phyloP scores from a whole-genome alignment of 179 eudicot genomes.

The Heliamphora pulchella region DNA sequence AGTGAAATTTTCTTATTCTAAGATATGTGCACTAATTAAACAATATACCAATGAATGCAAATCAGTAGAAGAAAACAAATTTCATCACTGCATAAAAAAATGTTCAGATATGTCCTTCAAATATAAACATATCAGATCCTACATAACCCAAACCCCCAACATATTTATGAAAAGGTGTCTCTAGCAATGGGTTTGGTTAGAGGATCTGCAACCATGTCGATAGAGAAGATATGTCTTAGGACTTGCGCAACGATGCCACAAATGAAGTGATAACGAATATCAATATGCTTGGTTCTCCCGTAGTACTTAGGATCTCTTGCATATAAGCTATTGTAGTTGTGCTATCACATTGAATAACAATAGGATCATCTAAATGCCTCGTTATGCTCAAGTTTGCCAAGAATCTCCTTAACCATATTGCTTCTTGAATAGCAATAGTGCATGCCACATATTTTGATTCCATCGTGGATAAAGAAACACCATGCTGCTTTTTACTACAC shows the following conservation, averaged over 20 bases:
- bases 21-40: too few relatives aligned
- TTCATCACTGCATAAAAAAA: too few relatives aligned
- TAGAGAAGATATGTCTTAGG: too few relatives aligned
- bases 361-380: neutral
- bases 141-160: neutral
- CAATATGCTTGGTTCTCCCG: neutral
- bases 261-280: too few relatives aligned
- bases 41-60: too few relatives aligned
- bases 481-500: neutral
- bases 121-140: neutral
- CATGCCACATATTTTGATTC: neutral
- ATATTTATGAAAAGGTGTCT: too few relatives aligned
- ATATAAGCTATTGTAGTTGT: neutral
- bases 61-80: too few relatives aligned
- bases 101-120: too few relatives aligned
- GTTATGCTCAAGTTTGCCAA: neutral
- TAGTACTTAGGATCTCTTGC: neutral
- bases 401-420: neutral
- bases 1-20: too few relatives aligned
- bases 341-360: neutral
- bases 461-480: neutral
- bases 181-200: too few relatives aligned
- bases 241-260: too few relatives aligned
- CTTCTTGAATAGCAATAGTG: neutral
- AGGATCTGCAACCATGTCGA: too few relatives aligned